Percentiles rank a stretch among this genome's conserved stretches.
These are phyloP conservation scores for Alternaria sp. DNA, from an alignment of 2,329 filamentous ascomycete species.

Conservation along the genomic window DNA sequence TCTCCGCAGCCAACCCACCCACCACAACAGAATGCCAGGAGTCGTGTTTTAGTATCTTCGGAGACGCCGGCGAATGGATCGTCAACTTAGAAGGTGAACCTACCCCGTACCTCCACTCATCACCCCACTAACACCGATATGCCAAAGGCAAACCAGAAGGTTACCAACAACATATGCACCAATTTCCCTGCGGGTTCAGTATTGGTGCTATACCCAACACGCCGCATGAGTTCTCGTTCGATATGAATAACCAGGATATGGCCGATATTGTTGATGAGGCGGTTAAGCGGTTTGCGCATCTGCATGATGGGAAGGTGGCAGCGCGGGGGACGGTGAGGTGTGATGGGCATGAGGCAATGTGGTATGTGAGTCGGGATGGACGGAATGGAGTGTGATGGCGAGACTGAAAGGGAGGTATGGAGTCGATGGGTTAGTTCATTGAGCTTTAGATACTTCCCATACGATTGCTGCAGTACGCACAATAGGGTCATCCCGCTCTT, in stretches of 20 bases:
- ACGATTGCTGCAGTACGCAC: too few species aligned
- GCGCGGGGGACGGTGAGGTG: slow-evolving; percentile 27
- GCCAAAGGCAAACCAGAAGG: slow-evolving; percentile 16
- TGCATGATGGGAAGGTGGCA: slow-evolving; percentile 24
- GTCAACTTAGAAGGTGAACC: slow-evolving; percentile 22
- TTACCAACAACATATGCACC: slow-evolving; percentile 21
- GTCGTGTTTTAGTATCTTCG: slow-evolving; percentile 17
- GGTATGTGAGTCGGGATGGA: slow-evolving; percentile 19
- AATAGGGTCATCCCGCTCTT: too few species aligned
- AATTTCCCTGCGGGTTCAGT: slow-evolving; percentile 21
- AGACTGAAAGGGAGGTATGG: not conserved
- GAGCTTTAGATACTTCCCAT: too few species aligned
- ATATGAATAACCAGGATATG: slow-evolving; percentile 33
- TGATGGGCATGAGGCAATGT: slow-evolving; percentile 19
- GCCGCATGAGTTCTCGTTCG: slow-evolving; percentile 20
- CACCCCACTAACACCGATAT: not conserved
- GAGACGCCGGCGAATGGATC: slow-evolving; percentile 30
- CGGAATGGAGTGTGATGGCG: not conserved
- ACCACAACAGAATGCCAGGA: slow-evolving; percentile 19
- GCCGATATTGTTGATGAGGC: slow-evolving; percentile 30
- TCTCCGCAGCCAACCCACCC: slow-evolving; percentile 10
- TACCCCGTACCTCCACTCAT: too few species aligned
- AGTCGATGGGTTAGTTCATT: too few species aligned
- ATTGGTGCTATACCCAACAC: slow-evolving; percentile 19
- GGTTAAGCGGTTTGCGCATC: slow-evolving; percentile 18